Evolutionary conservation across 352 stramenopile genomes (phyloP).

Genomic region (Peronospora belbahrii): DNA sequence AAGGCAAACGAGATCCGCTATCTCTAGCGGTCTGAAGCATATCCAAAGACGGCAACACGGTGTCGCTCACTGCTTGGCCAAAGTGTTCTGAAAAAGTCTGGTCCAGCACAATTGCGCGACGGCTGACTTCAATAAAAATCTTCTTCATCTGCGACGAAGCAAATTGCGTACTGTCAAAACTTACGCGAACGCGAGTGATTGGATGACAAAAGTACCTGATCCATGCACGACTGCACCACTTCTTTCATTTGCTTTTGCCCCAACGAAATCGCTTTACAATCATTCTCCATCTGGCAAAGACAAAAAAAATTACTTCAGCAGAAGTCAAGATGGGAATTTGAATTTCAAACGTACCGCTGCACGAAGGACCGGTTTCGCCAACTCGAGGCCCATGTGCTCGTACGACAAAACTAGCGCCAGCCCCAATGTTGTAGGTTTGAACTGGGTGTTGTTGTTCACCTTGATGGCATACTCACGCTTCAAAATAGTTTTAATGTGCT

Average conservation of each 20-base stretch:
- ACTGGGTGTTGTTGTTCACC: slow-evolving; percentile 89
- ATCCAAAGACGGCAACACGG: slow-evolving; percentile 3
- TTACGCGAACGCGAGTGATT: not conserved
- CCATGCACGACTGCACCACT: slow-evolving; percentile 78
- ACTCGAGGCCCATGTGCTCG: slow-evolving; percentile 91
- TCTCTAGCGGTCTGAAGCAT: not conserved
- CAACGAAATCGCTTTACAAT: slow-evolving; percentile 83
- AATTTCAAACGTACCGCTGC: slow-evolving; percentile 45
- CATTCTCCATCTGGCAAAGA: slow-evolving; percentile 83
- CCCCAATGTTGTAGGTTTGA: slow-evolving; percentile 88
- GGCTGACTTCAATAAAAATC: slow-evolving; percentile 64
- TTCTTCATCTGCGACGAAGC: slow-evolving; percentile 47
- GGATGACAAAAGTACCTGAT: slow-evolving; percentile 45
- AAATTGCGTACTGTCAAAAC: slow-evolving; percentile 1
- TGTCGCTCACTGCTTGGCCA: slow-evolving; percentile 24
- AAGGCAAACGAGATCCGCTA: not conserved
- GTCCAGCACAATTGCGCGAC: slow-evolving; percentile 82
- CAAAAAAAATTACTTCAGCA: slow-evolving; percentile 6
- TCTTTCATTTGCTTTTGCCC: slow-evolving; percentile 69
- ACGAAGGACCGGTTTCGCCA: slow-evolving; percentile 93
- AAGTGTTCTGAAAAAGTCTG: slow-evolving; percentile 91
- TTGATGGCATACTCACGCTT: slow-evolving; percentile 96
- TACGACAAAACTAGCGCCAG: slow-evolving; percentile 89
- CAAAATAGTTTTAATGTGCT: slow-evolving; percentile 99
- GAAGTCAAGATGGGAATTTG: not conserved